phyloP scores from a whole-genome alignment of 2,329 filamentous ascomycete genomes.

The Aquanectria penicillioides region DNA sequence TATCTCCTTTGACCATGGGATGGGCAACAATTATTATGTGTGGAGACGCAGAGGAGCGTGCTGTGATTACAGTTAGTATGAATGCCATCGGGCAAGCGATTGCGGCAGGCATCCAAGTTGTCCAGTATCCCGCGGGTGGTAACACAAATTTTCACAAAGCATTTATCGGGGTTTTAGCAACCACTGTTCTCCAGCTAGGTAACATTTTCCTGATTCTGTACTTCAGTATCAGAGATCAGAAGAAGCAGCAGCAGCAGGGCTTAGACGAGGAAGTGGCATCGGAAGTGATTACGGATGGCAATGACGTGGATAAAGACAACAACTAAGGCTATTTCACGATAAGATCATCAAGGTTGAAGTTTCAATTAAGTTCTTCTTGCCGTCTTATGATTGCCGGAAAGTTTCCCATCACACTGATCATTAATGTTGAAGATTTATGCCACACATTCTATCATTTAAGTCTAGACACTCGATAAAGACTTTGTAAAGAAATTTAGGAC shows the following conservation, averaged over 20 bases:
- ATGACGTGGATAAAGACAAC: too few relatives aligned
- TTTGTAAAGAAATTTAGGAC: too few relatives aligned
- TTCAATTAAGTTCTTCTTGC: too few relatives aligned
- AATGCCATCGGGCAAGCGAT: constrained; percentile 55
- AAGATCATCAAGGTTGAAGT: too few relatives aligned
- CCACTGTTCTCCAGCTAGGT: constrained; percentile 45
- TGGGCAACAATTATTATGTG: constrained; percentile 52
- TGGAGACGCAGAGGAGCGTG: constrained; percentile 52
- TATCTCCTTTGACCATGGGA: constrained; percentile 49
- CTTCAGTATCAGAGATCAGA: not conserved
- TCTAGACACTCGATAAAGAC: too few relatives aligned
- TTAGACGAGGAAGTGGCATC: too few relatives aligned
- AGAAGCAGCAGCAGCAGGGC: not conserved
- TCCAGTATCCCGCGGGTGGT: constrained; percentile 49
- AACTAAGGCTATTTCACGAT: too few relatives aligned
- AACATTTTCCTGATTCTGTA: constrained; percentile 37
- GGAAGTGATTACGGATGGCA: too few relatives aligned
- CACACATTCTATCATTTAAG: too few relatives aligned
- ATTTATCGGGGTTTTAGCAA: constrained; percentile 45
- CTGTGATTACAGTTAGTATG: constrained; percentile 54
- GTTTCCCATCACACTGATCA: too few relatives aligned
- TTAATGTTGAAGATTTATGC: too few relatives aligned
- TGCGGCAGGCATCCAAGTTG: constrained; percentile 51
- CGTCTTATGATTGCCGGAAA: too few relatives aligned
- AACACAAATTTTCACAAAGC: constrained; percentile 47